Conservation (phyloP, 306 rosid genomes). For the Vigna nakashimae region DNA sequence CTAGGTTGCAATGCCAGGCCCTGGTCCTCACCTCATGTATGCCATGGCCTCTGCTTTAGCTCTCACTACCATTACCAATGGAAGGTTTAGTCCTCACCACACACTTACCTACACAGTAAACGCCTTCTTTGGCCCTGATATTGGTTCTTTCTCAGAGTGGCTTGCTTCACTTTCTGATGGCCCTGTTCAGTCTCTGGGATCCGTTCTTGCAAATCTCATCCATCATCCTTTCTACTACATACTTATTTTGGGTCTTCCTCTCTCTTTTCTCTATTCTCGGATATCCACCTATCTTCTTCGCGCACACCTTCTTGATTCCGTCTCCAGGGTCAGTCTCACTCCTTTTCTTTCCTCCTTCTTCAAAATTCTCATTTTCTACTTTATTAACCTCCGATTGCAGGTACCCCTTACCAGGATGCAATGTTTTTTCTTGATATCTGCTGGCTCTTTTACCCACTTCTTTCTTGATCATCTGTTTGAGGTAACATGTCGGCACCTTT, state of each 20-base stretch:
- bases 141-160: slow-evolving; percentile 92
- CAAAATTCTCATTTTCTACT: background rate
- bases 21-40: slow-evolving; percentile 89
- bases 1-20: slow-evolving; percentile 66
- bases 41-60: slow-evolving; percentile 81
- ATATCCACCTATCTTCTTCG: slow-evolving; percentile 62
- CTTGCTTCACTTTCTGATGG: slow-evolving; percentile 60
- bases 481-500: slow-evolving; percentile 50
- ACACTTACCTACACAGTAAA: slow-evolving; percentile 71
- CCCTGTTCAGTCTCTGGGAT: slow-evolving; percentile 43
- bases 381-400: slow-evolving; percentile 47
- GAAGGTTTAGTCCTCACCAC: slow-evolving; percentile 84
- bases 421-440: slow-evolving; percentile 74
- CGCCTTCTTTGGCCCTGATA: slow-evolving; percentile 92
- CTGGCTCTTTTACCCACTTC: slow-evolving; percentile 89
- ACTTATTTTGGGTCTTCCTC: slow-evolving; percentile 74
- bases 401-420: slow-evolving; percentile 73
- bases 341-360: background rate
- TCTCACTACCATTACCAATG: slow-evolving; percentile 56
- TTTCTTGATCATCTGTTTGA: slow-evolving; percentile 88
- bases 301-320: slow-evolving; percentile 61
- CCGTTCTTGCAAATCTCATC: slow-evolving; percentile 57
- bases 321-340: slow-evolving; percentile 54
- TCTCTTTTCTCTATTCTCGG: slow-evolving; percentile 71
- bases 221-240: slow-evolving; percentile 75